These are phyloP conservation scores for Pseudonectria buxi DNA, from an alignment of 2,329 filamentous ascomycete genomes.

Conservation along the genomic window DNA sequence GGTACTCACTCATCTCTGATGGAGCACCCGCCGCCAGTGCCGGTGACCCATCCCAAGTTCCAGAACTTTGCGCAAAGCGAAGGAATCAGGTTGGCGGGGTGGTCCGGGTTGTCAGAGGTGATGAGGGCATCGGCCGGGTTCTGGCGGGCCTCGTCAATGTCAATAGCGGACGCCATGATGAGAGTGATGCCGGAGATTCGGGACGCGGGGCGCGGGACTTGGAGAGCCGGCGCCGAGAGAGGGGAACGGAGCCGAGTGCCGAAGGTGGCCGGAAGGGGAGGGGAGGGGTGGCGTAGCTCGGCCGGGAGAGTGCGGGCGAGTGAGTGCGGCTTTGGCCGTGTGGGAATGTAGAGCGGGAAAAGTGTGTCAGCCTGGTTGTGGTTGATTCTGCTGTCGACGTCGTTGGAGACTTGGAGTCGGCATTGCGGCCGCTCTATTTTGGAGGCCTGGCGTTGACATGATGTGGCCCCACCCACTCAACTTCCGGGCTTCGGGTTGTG, in stretches of 20 bases:
- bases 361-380: too few relatives aligned
- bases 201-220: neutral
- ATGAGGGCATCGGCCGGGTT: constrained; percentile 36
- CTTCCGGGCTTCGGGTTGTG: too few relatives aligned
- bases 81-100: constrained; percentile 93
- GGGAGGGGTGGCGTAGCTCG: too few relatives aligned
- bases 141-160: constrained; percentile 11
- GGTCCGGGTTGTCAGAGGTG: constrained; percentile 62
- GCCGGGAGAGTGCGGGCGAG: too few relatives aligned
- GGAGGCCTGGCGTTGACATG: too few relatives aligned
- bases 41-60: constrained; percentile 88
- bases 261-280: neutral
- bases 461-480: too few relatives aligned
- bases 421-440: too few relatives aligned
- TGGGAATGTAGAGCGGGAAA: too few relatives aligned
- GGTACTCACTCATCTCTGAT: constrained; percentile 58
- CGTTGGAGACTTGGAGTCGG: too few relatives aligned
- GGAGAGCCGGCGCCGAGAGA: constrained; percentile 3
- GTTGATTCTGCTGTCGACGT: too few relatives aligned
- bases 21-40: constrained; percentile 74
- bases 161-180: constrained; percentile 2
- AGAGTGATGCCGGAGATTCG: neutral
- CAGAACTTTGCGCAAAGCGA: constrained; percentile 94
- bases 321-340: too few relatives aligned
- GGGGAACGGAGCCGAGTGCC: constrained; percentile 5